Conservation (phyloP, 2,329 filamentous ascomycete species). For the Orbilia ellipsospora region DNA sequence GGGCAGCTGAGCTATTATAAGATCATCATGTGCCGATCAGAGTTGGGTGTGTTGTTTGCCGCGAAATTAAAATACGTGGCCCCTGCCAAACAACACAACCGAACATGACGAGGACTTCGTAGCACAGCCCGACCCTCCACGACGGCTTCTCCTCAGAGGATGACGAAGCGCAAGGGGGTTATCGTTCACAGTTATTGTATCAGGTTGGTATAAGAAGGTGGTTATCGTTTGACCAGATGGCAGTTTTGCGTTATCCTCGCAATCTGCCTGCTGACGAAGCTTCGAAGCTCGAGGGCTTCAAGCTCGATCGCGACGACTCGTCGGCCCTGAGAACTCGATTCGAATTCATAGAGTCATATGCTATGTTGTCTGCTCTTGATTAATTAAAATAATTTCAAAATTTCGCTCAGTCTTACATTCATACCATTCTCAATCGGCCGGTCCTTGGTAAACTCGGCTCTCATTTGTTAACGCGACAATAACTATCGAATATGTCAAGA, state of each 20-base stretch:
- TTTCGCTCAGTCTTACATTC: too few relatives aligned
- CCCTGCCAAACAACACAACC: conserved; percentile 36
- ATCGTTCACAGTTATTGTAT: background rate
- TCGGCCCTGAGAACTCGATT: too few relatives aligned
- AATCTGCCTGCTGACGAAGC: background rate
- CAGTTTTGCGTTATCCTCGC: background rate
- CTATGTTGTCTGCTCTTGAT: too few relatives aligned
- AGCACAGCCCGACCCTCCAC: conserved; percentile 34
- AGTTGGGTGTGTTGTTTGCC: background rate
- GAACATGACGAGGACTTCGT: background rate
- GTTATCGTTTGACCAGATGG: background rate
- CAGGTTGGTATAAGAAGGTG: conserved; percentile 4
- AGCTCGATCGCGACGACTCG: background rate
- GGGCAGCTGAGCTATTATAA: conserved; percentile 41
- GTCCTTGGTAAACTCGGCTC: too few relatives aligned
- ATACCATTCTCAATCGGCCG: too few relatives aligned
- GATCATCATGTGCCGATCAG: background rate
- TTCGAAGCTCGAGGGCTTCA: background rate
- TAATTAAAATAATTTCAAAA: too few relatives aligned
- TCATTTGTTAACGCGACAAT: too few relatives aligned
- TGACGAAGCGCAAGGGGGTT: background rate
- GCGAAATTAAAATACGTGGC: conserved; percentile 33
- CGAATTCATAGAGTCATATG: too few relatives aligned
- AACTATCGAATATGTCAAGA: too few relatives aligned
- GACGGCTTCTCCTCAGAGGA: background rate